A percentile compares a stretch with the other conserved stretches of the same genome.
Evolutionary conservation across 345 rosid genomes (phyloP).

Genomic region (Eucalyptus grandis): DNA sequence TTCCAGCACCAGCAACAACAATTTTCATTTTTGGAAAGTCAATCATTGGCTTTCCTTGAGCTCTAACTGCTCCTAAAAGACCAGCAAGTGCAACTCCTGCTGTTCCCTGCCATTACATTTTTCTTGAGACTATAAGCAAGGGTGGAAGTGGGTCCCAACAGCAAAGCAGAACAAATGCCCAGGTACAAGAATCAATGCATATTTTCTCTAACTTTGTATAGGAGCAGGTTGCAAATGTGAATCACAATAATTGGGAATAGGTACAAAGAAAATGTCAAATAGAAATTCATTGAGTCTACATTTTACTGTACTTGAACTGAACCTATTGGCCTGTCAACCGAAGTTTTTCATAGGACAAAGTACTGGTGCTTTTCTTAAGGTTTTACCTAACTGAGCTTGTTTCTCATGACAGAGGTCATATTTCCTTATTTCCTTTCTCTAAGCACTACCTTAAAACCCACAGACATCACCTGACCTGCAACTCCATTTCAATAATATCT

Average conservation of each 20-base stretch:
- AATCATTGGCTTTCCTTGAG: slow-evolving; percentile 93
- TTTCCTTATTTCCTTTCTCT: background rate
- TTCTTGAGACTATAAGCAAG: background rate
- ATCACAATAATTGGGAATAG: background rate
- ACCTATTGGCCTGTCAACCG: background rate
- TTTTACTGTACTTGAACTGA: background rate
- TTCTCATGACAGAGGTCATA: background rate
- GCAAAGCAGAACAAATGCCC: background rate
- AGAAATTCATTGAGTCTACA: background rate
- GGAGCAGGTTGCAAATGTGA: background rate
- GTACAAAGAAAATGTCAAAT: background rate
- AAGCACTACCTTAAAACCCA: background rate
- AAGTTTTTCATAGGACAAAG: background rate
- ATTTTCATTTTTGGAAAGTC: slow-evolving; percentile 96
- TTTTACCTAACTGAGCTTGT: background rate
- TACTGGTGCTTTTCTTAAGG: background rate
- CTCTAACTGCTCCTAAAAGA: slow-evolving; percentile 97
- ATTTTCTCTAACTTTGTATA: background rate
- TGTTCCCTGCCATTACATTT: slow-evolving; percentile 48
- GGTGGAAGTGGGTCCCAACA: background rate
- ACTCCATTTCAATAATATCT: background rate
- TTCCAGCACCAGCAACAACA: slow-evolving; percentile 99
- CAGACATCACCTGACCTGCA: background rate
- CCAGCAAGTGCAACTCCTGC: slow-evolving; percentile 99
- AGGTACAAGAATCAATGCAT: background rate